Evolutionary conservation across 2,329 filamentous ascomycete genomes (phyloP).

Genomic region (Fusarium coffeatum): DNA sequence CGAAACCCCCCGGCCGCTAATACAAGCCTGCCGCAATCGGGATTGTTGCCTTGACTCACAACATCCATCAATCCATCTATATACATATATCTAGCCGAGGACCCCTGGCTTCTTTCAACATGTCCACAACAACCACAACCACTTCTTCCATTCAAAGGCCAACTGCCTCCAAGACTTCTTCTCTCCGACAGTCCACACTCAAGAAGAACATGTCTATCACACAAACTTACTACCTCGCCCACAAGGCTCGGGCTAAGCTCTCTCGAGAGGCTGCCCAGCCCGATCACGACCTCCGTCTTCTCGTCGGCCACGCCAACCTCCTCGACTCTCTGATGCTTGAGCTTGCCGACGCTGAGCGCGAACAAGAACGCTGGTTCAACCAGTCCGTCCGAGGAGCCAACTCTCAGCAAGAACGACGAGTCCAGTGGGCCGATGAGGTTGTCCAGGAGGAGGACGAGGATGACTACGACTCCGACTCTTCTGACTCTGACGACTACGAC

Average conservation of each 20-base stretch:
- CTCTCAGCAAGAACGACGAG: conserved; percentile 72
- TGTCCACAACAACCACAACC: conserved; percentile 48
- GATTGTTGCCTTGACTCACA: conserved; percentile 47
- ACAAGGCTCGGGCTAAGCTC: conserved; percentile 96
- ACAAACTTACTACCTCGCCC: conserved; percentile 97
- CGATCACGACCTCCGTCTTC: conserved; percentile 93
- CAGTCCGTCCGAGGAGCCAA: conserved; percentile 84
- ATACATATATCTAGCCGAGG: conserved; percentile 41
- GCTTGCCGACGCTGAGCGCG: conserved; percentile 91
- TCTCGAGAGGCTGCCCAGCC: conserved; percentile 87
- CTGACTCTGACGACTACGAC: conserved; percentile 62
- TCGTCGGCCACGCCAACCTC: conserved; percentile 98
- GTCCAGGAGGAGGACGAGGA: conserved; percentile 80
- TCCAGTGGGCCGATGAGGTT: conserved; percentile 87
- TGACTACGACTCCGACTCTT: conserved; percentile 73
- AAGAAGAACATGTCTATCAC: conserved; percentile 96
- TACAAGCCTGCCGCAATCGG: conserved; percentile 46
- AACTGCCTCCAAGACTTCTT: conserved; percentile 43
- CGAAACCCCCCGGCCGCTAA: conserved; percentile 48
- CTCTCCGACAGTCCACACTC: conserved; percentile 52
- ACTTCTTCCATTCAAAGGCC: conserved; percentile 43
- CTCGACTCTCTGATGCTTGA: conserved; percentile 94
- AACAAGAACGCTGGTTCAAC: conserved; percentile 99
- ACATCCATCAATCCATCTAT: conserved; percentile 37
- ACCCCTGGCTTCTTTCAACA: conserved; percentile 41